Evolutionary conservation across 805 yeast species (phyloP), one percentile per base, ranked within the genome.

Genomic region (Gaillardinia entomophila): DNA sequence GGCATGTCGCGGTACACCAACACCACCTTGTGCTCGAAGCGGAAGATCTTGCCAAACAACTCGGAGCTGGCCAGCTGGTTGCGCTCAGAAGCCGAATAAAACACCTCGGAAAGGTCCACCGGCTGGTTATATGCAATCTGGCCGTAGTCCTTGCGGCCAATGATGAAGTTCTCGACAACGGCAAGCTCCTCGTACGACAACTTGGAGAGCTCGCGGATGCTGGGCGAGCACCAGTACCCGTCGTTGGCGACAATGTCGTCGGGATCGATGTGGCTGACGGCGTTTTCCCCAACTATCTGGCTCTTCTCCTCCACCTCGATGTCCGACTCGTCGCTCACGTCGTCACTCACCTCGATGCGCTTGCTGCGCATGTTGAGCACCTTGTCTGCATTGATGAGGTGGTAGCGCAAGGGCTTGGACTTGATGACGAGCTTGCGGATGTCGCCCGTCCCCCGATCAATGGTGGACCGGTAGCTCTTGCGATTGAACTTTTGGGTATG

Each of bases 191-290:
- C 64, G 3, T 57, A 37, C 0, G 79, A 50, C 34, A 74, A 43
- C 6, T 51, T 41, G 0, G 67, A 41, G 2, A 84, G 58, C 19
- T 72, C 75, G 2, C 58, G 60, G 12, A 80, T 57, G 0, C 82
- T 57, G 1, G 92, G 94, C 0, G 81, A 67, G 39, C 85, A 76
- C 88, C 90, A 84, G 46, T 83, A 83, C 3, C 73, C 83, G 4
- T 55, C 46, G 24, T 53, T 32, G 4, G 4, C 15, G 6, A 13
- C 28, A 26, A 31, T 11, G 28, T 27, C 24, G 17, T 19, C 12
- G 28, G 32, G 8, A 19, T 6, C 6, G 10, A 19, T 10, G 26
- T n/a, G 16, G 17, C 8, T 27, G 26, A 6, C 22, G 16, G 20
- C 24, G 27, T 10, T 23, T 14, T 33, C n/a, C 33, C 36, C 13